Conservation (phyloP, 2,329 filamentous ascomycete species). For the Alternaria postmessia region DNA sequence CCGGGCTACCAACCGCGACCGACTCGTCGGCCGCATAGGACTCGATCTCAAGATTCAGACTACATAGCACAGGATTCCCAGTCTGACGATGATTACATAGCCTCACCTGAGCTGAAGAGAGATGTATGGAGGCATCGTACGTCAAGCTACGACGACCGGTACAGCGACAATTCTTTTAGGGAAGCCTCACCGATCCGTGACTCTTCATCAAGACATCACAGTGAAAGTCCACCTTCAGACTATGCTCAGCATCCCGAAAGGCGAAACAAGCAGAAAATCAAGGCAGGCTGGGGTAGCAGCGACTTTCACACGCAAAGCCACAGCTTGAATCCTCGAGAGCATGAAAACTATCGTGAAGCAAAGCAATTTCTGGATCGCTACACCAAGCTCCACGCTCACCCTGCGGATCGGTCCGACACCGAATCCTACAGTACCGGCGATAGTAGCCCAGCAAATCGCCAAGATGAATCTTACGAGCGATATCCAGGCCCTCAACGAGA, state of each 20-base stretch:
- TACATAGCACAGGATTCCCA: slow-evolving; percentile 4
- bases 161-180: neutral
- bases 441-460: neutral
- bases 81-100: slow-evolving; percentile 16
- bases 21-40: neutral
- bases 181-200: neutral
- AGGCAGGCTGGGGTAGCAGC: slow-evolving; percentile 21
- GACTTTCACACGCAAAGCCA: slow-evolving; percentile 19
- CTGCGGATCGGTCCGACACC: slow-evolving; percentile 4
- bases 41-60: slow-evolving; percentile 7
- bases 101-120: neutral
- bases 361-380: slow-evolving; percentile 10
- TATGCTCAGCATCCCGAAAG: neutral
- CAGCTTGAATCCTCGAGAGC: slow-evolving; percentile 10
- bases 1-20: neutral
- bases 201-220: neutral
- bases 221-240: neutral
- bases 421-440: neutral
- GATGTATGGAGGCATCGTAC: slow-evolving; percentile 1
- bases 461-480: neutral
- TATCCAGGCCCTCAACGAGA: neutral
- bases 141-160: slow-evolving; percentile 1
- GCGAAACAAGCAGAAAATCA: slow-evolving; percentile 6
- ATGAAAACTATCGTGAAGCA: slow-evolving; percentile 16
- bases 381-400: neutral